Base-by-base conservation (phyloP, 148 eudicot species). In the Dysphania ambrosioides region DNA sequence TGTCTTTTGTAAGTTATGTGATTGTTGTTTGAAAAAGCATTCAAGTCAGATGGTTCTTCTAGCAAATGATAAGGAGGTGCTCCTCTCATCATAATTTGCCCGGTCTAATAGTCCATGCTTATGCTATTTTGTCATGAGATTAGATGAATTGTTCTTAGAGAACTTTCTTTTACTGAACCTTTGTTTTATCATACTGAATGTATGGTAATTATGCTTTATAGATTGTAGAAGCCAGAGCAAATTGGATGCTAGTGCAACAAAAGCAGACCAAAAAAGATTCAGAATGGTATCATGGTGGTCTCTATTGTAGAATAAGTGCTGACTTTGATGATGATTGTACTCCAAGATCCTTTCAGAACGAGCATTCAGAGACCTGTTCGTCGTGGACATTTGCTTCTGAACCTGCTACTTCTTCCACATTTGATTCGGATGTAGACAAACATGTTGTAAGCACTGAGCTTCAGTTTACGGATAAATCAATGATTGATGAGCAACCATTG, bases 221-320 rank as follows among this genome's bases (percentile, higher is more conserved):
- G 98, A 74, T 89, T 26, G 87, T 82, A 55, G 84, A 76, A 68
- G 97, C 97, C 56, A 85, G 97, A 81, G 81, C 86, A 73, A 83
- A 89, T 84, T 93, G 98, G 98, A 91, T 89, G 91, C 84, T 87
- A 69, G 97, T 91, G 79, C 80, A 91, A 70, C 94, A 93, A 83
- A 93, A 86, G 78, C 81, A 76, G 44, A 82, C 84, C 47, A 91
- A 93, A 79, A 75, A 75, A 73, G 86, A 88, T 60, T 73, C 85
- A 27, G 88, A 81, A 58, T 76, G 80, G 65, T 80, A 70, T 41
- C 81, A 78, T 57, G 80, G 78, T 40, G 77, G 76, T 72, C 83
- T 69, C 3, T 75, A 77, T 73, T 53, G 47, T 9, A 77, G 75
- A 65, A 91, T 74, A 53, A 84, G 86, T 73, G 56, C 70, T n/a